Conservation (phyloP, 805 yeast species). For the Naumovozyma baii region DNA sequence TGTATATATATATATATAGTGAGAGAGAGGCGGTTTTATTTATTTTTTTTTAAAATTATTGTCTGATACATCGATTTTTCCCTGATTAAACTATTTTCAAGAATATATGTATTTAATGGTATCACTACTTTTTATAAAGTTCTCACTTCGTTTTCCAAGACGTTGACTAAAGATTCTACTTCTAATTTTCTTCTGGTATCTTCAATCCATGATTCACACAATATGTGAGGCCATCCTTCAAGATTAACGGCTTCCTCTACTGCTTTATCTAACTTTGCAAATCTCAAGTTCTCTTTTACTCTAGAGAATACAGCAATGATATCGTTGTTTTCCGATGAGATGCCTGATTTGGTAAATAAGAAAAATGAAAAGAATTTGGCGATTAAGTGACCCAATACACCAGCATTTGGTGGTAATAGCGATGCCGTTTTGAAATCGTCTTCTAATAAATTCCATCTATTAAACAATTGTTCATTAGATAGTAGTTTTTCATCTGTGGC, state of each 20-base stretch:
- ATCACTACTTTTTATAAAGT: conserved; percentile 26
- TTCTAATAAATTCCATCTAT: conserved; percentile 69
- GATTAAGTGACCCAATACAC: conserved; percentile 82
- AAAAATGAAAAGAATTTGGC: conserved; percentile 69
- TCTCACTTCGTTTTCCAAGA: conserved; percentile 58
- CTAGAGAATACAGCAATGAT: conserved; percentile 83
- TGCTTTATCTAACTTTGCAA: conserved; percentile 76
- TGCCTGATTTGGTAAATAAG: conserved; percentile 68
- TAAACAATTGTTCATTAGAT: conserved; percentile 65
- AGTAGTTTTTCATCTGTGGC: conserved; percentile 45
- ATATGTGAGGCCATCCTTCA: conserved; percentile 86
- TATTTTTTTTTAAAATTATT: no score
- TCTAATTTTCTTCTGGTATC: conserved; percentile 88
- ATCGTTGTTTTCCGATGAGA: conserved; percentile 64
- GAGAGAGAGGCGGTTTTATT: no score
- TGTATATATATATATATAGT: no score
- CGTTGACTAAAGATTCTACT: conserved; percentile 65
- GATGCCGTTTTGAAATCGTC: conserved; percentile 87
- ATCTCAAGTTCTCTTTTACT: conserved; percentile 62
- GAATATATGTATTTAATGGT: neutral
- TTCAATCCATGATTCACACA: conserved; percentile 84
- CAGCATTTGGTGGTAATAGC: conserved; percentile 89
- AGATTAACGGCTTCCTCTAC: conserved; percentile 84
- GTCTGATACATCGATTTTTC: no score
- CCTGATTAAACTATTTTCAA: neutral